Base-by-base conservation (phyloP, 805 yeast genomes). In the Yamadazyma insecticola region DNA sequence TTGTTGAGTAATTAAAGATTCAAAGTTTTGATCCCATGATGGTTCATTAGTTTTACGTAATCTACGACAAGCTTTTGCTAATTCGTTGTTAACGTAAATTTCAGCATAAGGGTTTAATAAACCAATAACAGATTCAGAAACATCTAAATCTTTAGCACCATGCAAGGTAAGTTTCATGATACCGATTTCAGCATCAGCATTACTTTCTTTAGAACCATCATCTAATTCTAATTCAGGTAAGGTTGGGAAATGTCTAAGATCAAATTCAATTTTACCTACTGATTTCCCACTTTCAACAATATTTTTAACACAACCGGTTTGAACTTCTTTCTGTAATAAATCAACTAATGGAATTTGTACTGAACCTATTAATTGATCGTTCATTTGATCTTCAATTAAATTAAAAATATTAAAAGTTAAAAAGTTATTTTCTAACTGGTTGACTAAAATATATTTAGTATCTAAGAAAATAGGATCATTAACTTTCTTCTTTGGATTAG, bases 31-130 rank as follows among this genome's bases (percentile, higher is more conserved):
- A 37, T 76, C 78, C 78, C 83, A 84, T 9, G 78, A 60, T 12
- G 95, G 94, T 47, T 78, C 86, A 46, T 82, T 84, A 6, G 77
- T 69, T 48, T 75, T 71, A 47, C 75, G 78, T 50, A 82, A 63
- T 19, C 72, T 70, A 63, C 92, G 75, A 33, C 77, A 73, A 5
- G 59, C 60, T 45, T 72, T 70, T n/a, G 70, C 65, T 32, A 74
- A 56, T 40, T 76, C 70, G 23, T 70, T 71, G 51, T 81, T 75
- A 30, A 81, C 53, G 44, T 59, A 75, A 13, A 84, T 52, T 46
- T 80, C 84, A 11, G 88, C 88, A 53, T 72, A 78, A 17, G 92
- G 82, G 50, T 80, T 72, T 44, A 75, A 57, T 33, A 69, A 55
- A 18, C 76, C 78, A 33, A 68, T 38, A 28, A 47, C 77, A 0